Conservation (phyloP, 768 basidiomycete genomes). For the Lactarius akahatsu region DNA sequence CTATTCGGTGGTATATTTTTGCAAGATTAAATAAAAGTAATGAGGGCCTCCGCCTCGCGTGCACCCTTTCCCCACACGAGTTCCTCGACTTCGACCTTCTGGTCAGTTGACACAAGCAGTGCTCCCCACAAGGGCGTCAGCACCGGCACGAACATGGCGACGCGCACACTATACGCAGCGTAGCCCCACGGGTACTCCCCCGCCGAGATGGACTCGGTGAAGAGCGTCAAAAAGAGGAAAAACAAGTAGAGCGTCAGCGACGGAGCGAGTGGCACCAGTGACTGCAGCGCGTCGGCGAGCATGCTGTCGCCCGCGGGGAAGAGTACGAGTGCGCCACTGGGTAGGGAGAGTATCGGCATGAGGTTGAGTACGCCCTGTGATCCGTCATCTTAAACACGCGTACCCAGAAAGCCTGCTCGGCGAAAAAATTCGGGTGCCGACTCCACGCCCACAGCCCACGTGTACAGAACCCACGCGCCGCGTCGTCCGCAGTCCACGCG, state of each 20-base stretch:
- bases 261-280: constrained; percentile 47
- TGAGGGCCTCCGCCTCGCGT: constrained; percentile 26
- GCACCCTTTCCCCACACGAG: constrained; percentile 43
- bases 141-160: constrained; percentile 72
- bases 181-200: constrained; percentile 75
- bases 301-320: constrained; percentile 31
- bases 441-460: constrained; percentile 84
- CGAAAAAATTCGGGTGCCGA: constrained; percentile 90
- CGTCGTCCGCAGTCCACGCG: constrained; percentile 63
- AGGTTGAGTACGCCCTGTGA: constrained; percentile 64
- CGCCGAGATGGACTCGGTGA: constrained; percentile 77
- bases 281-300: constrained; percentile 32
- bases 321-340: constrained; percentile 27
- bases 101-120: constrained; percentile 41
- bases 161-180: constrained; percentile 67
- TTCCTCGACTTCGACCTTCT: constrained; percentile 40
- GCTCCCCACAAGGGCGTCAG: constrained; percentile 47
- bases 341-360: constrained; percentile 56
- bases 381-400: not conserved
- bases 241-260: constrained; percentile 66
- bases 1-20: too few relatives aligned
- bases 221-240: constrained; percentile 73
- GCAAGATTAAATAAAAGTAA: too few relatives aligned
- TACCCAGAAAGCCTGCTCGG: constrained; percentile 89
- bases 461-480: constrained; percentile 79